phyloP scores from a whole-genome alignment of 2,329 filamentous ascomycete genomes.

The Sporothrix variecibatus region DNA sequence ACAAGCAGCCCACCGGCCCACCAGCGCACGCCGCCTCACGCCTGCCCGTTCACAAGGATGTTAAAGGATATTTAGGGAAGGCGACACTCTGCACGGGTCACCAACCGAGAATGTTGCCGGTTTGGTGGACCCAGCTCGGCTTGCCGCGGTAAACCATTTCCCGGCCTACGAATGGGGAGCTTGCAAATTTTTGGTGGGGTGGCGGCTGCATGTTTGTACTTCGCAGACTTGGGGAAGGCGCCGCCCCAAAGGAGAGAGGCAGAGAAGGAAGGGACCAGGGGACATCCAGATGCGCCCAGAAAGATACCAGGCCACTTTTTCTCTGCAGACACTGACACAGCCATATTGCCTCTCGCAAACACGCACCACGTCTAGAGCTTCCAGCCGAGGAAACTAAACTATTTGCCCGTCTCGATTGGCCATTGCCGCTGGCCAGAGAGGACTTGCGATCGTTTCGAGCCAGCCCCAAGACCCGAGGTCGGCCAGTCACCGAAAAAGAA shows the following conservation, averaged over 20 bases:
- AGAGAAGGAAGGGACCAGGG: not conserved
- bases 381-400: constrained; percentile 21
- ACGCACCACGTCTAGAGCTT: constrained; percentile 17
- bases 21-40: not conserved
- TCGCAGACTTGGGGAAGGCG: constrained; percentile 15
- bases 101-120: constrained; percentile 24
- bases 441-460: not conserved
- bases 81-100: not conserved
- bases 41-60: not conserved
- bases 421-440: not conserved
- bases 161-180: constrained; percentile 14
- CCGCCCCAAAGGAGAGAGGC: constrained; percentile 17
- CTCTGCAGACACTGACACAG: not conserved
- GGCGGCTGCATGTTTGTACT: not conserved
- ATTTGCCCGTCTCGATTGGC: not conserved
- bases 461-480: constrained; percentile 28
- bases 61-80: constrained; percentile 11
- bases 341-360: not conserved
- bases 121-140: constrained; percentile 22
- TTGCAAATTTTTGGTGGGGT: constrained; percentile 18
- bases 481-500: constrained; percentile 11
- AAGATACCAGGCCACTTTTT: not conserved
- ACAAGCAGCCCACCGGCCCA: not conserved
- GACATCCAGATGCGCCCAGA: not conserved
- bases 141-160: constrained; percentile 28